Evolutionary conservation across 208 protist species (phyloP), one percentile per base, ranked within the genome.

Genomic region (Naegleria fowleri): DNA sequence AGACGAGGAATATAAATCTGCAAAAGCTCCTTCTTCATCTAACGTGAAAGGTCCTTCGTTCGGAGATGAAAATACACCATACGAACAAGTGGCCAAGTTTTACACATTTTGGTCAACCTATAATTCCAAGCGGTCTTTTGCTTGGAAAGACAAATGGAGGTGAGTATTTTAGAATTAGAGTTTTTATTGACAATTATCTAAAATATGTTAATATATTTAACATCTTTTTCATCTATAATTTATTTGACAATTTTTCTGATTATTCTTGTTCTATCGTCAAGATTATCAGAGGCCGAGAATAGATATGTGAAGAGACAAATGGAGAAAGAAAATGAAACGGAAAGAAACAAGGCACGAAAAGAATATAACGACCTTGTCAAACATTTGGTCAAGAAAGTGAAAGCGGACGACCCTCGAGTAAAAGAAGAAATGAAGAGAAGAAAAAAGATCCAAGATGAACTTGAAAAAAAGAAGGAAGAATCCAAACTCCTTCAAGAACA

Each of bases 301-400:
- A 88, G 85, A 38, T 58, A 11, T 58, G 33, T 58, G 6, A 52
- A n/a, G 13, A 51, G 85, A 88, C 9, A 58, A 25, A 58, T 88
- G 4, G 85, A 88, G 15, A 51, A 88, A 43, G 85, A 88, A 38
- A 88, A 88, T 88, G 85, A 88, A 88, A 16, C 6, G n/a, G 33
- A 40, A 39, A 29, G 85, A 22, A 58, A 58, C 39, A 22, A 52
- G 11, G 85, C 39, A 29, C 51, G 40, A 58, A 51, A 58, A n/a
- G 29, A 88, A 58, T 88, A 40, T 39, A 58, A 88, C 29, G 43
- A 58, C 9, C 29, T 29, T 25, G 16, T 88, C 16, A 51, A 58
- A 19, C n/a, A 88, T 6, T 52, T 88, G 22, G 0, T 88, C 5
- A 33, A 33, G 19, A 40, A 40, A 4, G 16, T 88, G 0, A 88